Base-by-base conservation (phyloP, 228 moss, liverwort and hornwort genomes). In the Sphagnum magellanicum region DNA sequence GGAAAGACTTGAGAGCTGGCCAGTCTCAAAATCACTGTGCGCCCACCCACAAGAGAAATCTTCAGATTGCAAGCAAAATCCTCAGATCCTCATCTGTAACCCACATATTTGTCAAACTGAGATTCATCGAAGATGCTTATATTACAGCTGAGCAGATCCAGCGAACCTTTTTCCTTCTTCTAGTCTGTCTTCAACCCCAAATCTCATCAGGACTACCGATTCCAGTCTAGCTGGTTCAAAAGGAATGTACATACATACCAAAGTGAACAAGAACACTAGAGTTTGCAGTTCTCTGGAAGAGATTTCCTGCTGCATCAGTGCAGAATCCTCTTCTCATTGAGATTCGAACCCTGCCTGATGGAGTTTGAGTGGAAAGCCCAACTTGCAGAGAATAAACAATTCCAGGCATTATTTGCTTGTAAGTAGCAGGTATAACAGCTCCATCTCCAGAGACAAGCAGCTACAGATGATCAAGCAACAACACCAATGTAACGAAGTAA, bases 391-490 rank as follows among this genome's bases (percentile, higher is more conserved):
- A 79, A 70, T 90, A 98, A n/a, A 73, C 67, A 5, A 86, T 69
- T 46, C 87, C 89, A 50, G 81, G 80, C 0, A 70, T 73, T 13
- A 80, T 10, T 7, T 63, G 68, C 48, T 69, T 68, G 11, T 91
- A 68, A 5, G 93, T 79, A 52, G 86, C 76, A 3, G 98, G 93
- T 50, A 92, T 71, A 52, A 84, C 84, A 16, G 48, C 50, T 9
- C 88, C 98, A 11, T 88, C 84, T 52, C 98, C 98, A 52, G 65
- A 84, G 5, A 92, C 91, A 52, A 87, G 74, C 67, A 92, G 79
- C 96, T 32, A 2, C 32, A 32, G 32, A 32, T 97, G 87, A 17
- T n/a, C 60, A 50, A 13, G 32, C 12, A 5, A 52, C 8, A 47
- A 69, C 61, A 63, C 55, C 50, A 6, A 16, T 63, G 16, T 63